Evolutionary conservation across 2,329 filamentous ascomycete genomes (phyloP), one percentile per base, ranked within the genome.

Genomic region (Colletotrichum chlorophyti): DNA sequence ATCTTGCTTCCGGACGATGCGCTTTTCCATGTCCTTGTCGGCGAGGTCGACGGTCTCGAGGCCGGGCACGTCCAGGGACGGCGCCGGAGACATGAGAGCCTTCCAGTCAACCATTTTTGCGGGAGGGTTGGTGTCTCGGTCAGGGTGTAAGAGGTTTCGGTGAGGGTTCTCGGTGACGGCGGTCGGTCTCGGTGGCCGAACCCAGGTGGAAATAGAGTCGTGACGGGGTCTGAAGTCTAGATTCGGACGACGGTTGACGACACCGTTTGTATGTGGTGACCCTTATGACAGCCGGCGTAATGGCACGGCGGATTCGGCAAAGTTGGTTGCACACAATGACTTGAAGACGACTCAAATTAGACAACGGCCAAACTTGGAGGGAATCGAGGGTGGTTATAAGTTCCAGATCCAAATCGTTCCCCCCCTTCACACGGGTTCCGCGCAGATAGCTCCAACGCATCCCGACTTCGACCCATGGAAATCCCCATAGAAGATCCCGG

Each of bases 41-140:
- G 67, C 65, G 40, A 72, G 66, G 49, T 71, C 69, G 29, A 71
- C 69, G 55, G 68, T 70, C 67, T 71, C 68, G 42, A 71, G 65
- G 46, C 65, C 65, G n/a, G 69, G 69, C 37, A 72, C 67, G 63
- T 71, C 69, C 17, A 72, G 61, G 27, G 69, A 70, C 65, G 69
- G 69, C 60, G 52, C 53, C 32, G 58, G 53, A 24, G 58, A 17
- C 46, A 61, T 53, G 32, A 58, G 17, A 9, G 40, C 45, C 37
- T 63, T 63, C 61, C 61, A 63, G 48, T 62, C 58, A 43, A 57
- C 58, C 61, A 62, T 63, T 6, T 32, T 55, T 23, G 19, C 31
- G n/a, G 19, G n/a, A n/a, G n/a, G n/a, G 19, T 24, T n/a, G 14
- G n/a, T n/a, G 42, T 17, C 17, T 4, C 5, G 37, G 27, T 17